phyloP scores from a whole-genome alignment of 2,329 filamentous ascomycete genomes.

The Phialophora macrospora region DNA sequence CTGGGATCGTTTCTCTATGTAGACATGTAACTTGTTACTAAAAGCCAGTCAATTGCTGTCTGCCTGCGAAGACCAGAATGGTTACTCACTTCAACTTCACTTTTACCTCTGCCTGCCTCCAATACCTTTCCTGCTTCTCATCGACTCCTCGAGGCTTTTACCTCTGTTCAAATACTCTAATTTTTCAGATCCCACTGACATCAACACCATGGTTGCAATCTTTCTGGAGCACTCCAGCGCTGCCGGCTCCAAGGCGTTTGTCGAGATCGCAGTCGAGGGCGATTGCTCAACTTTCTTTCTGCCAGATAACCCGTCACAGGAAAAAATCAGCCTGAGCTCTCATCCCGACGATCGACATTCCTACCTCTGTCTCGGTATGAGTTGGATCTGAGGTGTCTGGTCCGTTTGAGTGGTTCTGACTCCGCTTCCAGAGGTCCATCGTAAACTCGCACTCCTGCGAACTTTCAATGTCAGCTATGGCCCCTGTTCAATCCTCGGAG shows the following conservation, averaged over 20 bases:
- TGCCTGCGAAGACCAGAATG: background rate
- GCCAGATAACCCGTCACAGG: constrained; percentile 11
- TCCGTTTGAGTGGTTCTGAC: constrained; percentile 7
- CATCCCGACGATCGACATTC: constrained; percentile 21
- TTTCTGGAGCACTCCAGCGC: constrained; percentile 17
- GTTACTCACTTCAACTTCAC: background rate
- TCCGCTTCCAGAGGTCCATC: constrained; percentile 17
- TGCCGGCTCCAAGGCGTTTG: constrained; percentile 4
- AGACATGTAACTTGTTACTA: too few species aligned
- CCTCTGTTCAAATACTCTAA: too few species aligned
- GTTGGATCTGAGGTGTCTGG: background rate
- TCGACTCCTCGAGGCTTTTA: background rate
- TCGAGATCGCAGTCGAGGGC: constrained; percentile 12
- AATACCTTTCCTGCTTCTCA: background rate
- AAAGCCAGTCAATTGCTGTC: background rate
- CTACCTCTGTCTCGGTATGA: constrained; percentile 27
- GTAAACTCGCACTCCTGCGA: constrained; percentile 23
- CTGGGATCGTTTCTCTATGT: background rate
- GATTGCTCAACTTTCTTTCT: constrained; percentile 12
- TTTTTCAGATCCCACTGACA: background rate
- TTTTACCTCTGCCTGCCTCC: background rate
- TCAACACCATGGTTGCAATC: constrained; percentile 11
- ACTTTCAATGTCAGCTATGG: constrained; percentile 16
- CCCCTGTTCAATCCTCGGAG: constrained; percentile 13
- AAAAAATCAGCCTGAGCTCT: constrained; percentile 9